Conservation (phyloP, 1,284 basidiomycete species). For the Cryptococcus sp. region DNA sequence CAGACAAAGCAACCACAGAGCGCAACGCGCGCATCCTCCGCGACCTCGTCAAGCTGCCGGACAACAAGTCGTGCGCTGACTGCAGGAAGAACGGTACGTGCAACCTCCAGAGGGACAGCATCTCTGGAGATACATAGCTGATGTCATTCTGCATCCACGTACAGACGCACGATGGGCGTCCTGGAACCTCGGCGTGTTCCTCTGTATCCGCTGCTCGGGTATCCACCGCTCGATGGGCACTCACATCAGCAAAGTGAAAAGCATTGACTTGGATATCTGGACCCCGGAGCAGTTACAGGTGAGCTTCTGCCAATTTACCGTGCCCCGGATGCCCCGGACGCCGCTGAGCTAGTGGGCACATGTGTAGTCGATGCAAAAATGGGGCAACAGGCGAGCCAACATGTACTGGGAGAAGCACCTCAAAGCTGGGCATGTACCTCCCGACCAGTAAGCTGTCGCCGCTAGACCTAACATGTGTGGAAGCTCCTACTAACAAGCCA, state of each 20-base stretch:
- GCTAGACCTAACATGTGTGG: background rate
- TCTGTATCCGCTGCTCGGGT: conserved; percentile 98
- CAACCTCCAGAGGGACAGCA: background rate
- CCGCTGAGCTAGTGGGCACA: background rate
- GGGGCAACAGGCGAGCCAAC: conserved; percentile 92
- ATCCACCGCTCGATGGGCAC: conserved; percentile 98
- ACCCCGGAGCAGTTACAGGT: conserved; percentile 96
- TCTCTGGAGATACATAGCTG: background rate
- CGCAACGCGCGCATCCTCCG: conserved; percentile 69
- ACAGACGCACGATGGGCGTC: conserved; percentile 96
- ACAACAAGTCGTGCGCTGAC: conserved; percentile 92
- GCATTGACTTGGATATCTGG: conserved; percentile 96
- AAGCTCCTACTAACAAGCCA: background rate
- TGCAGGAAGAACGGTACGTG: conserved; percentile 83
- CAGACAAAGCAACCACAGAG: conserved; percentile 78
- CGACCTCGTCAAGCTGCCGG: conserved; percentile 78
- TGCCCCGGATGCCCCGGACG: no score
- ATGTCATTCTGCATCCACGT: background rate
- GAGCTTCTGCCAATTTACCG: conserved; percentile 34
- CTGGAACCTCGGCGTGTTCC: conserved; percentile 93
- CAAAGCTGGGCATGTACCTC: conserved; percentile 85
- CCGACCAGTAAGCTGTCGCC: conserved; percentile 74
- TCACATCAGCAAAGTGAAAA: conserved; percentile 94
- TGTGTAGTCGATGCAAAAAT: conserved; percentile 74
- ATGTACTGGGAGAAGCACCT: conserved; percentile 97